Base-by-base conservation (phyloP, 441 rosid species). In the Omphalea diandra region DNA sequence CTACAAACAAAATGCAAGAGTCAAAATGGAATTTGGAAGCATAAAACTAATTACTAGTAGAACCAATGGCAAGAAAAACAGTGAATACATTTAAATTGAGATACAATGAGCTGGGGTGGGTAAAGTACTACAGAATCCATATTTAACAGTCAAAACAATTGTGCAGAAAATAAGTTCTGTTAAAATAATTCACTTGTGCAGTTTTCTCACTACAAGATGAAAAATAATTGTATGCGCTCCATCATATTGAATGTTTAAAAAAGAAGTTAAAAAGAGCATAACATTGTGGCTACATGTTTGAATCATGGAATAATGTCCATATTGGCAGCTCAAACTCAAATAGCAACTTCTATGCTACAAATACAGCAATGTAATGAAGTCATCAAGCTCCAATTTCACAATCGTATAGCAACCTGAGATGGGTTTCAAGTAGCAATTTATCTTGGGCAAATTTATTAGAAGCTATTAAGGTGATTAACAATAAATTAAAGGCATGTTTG, bases 1-100 rank as follows among this genome's bases (percentile, higher is more conserved):
- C 86, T 86, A 72, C 68, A 76, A 73, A 43, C 14, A 35, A 52
- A 31, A 50, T 15, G 11, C 4, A 26, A 3, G 20, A 6, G 31
- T 56, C 29, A 29, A 9, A 41, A 40, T 3, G 10, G 64, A 66
- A 18, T 32, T 58, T 6, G 6, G 15, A 68, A 54, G 27, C 27
- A 20, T 40, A 9, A 44, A 44, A 50, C 7, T 3, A 20, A 44
- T 44, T 44, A 43, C 47, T 44, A 27, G 44, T 40, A 43, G 55
- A 46, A 72, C 40, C 33, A 22, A 20, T 14, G 35, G 14, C 7
- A 22, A 22, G n/a, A n/a, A 22, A 7, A 40, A 27, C 18, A 65
- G 64, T 0, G 29, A 40, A 38, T 47, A 17, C 57, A 31, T 32
- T 59, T 20, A 8, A 32, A 58, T 7, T 12, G 17, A 27, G 59